Percentiles rank a stretch among this genome's conserved stretches.
phyloP scores from a whole-genome alignment of 805 yeast species.

The Clavispora asparagi region DNA sequence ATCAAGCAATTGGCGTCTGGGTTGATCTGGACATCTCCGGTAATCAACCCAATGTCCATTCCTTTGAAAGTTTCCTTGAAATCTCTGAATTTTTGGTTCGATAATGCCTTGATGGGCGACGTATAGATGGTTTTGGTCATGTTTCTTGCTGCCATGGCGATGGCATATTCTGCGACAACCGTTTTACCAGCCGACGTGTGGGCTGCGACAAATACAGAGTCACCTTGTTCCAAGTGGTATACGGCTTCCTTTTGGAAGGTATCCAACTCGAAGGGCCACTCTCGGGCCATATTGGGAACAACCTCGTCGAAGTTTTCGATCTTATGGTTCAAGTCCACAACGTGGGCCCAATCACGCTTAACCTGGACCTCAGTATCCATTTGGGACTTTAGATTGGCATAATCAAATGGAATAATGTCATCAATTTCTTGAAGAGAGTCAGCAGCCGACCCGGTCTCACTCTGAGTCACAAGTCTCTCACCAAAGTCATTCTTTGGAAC shows the following conservation, averaged over 20 bases:
- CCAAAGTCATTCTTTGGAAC: background rate
- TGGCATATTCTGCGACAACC: conserved; percentile 97
- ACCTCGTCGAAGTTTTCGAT: conserved; percentile 81
- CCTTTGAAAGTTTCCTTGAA: conserved; percentile 76
- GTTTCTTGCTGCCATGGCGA: conserved; percentile 91
- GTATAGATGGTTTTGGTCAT: conserved; percentile 97
- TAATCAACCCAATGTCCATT: conserved; percentile 85
- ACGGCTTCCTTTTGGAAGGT: conserved; percentile 96
- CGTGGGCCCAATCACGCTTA: conserved; percentile 87
- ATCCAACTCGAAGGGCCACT: conserved; percentile 93
- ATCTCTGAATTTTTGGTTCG: conserved; percentile 87
- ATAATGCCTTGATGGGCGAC: conserved; percentile 88
- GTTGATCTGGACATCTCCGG: conserved; percentile 97
- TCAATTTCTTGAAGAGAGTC: conserved; percentile 36
- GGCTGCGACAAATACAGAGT: conserved; percentile 97
- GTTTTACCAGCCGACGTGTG: conserved; percentile 99
- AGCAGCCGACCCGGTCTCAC: background rate
- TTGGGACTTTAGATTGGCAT: conserved; percentile 17
- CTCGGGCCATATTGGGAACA: conserved; percentile 89
- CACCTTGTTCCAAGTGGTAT: conserved; percentile 94
- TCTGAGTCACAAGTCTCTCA: background rate
- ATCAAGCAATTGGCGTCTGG: conserved; percentile 94
- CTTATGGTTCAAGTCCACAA: conserved; percentile 79
- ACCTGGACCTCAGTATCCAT: conserved; percentile 21
- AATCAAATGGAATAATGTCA: conserved; percentile 36